Evolutionary conservation across 768 basidiomycete species (phyloP).

Genomic region (Lepiota venenata): DNA sequence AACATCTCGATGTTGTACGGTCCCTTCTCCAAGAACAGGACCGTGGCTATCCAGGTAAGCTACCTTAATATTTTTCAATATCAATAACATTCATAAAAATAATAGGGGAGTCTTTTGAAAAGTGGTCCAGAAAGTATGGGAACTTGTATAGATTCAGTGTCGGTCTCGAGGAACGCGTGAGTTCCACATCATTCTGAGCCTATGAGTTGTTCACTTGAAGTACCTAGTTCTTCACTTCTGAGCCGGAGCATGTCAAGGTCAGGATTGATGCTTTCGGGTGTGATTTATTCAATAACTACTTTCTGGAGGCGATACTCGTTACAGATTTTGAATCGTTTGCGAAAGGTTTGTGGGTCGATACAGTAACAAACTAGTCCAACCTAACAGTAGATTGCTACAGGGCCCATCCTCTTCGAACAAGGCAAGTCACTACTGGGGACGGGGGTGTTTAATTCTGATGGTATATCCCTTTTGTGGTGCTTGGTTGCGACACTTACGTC

Average conservation of each 20-base stretch:
- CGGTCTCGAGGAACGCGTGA: constrained; percentile 25
- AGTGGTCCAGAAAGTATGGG: constrained; percentile 19
- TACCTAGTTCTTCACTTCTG: constrained; percentile 26
- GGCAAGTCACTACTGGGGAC: constrained; percentile 41
- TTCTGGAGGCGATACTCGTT: constrained; percentile 33
- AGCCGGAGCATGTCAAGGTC: constrained; percentile 31
- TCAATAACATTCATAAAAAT: background rate
- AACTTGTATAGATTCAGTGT: constrained; percentile 16
- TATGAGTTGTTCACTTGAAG: background rate
- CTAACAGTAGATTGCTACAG: constrained; percentile 16
- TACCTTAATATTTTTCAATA: too few relatives aligned
- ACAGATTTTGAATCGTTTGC: constrained; percentile 43
- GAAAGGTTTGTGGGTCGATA: constrained; percentile 27
- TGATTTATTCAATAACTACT: background rate
- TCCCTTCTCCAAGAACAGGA: constrained; percentile 22
- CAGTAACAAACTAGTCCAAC: background rate
- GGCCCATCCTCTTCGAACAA: constrained; percentile 23
- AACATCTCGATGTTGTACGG: constrained; percentile 19
- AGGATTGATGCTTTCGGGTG: too few relatives aligned
- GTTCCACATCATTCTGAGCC: background rate
- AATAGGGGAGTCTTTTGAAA: background rate
- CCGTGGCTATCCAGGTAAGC: constrained; percentile 31
- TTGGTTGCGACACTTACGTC: background rate
- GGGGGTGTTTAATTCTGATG: constrained; percentile 61
- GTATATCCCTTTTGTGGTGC: constrained; percentile 21